Evolutionary conservation across 2,329 filamentous ascomycete genomes (phyloP).

Genomic region (Nothopassalora personata): DNA sequence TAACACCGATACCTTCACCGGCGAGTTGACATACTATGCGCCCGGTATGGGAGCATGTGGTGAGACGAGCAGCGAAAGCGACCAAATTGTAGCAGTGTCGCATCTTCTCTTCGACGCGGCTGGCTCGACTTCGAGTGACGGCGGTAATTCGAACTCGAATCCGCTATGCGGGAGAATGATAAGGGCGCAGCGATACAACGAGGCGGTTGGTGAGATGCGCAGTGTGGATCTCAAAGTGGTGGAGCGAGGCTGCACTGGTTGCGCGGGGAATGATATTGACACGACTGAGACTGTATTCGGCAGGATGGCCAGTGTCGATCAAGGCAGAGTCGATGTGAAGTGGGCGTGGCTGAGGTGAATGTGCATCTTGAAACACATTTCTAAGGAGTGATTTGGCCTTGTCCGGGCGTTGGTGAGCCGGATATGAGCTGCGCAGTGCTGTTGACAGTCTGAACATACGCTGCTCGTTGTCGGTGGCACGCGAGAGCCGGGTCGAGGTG

Average conservation of each 20-base stretch:
- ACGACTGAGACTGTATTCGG: constrained; percentile 46
- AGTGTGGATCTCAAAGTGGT: constrained; percentile 62
- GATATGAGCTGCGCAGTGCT: background rate
- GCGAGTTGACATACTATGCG: constrained; percentile 65
- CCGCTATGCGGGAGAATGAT: constrained; percentile 63
- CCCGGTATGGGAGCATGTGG: constrained; percentile 67
- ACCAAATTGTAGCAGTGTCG: constrained; percentile 63
- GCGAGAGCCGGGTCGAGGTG: background rate
- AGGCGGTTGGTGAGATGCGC: constrained; percentile 40
- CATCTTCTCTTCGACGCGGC: constrained; percentile 59
- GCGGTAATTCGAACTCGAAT: constrained; percentile 54
- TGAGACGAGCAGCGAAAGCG: constrained; percentile 46
- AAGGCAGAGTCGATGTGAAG: constrained; percentile 28
- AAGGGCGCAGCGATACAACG: constrained; percentile 50
- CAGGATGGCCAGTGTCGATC: constrained; percentile 36
- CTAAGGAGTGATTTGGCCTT: background rate
- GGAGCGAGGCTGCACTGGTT: constrained; percentile 59
- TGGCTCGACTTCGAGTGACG: constrained; percentile 37
- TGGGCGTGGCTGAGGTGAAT: constrained; percentile 30
- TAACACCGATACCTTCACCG: constrained; percentile 50
- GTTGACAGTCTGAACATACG: background rate
- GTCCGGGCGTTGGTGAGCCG: background rate
- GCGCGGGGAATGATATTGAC: constrained; percentile 47
- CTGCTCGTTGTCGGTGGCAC: background rate
- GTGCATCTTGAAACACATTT: background rate